phyloP scores from a whole-genome alignment of 352 stramenopile species.

The Phytophthora macrochlamydospora region DNA sequence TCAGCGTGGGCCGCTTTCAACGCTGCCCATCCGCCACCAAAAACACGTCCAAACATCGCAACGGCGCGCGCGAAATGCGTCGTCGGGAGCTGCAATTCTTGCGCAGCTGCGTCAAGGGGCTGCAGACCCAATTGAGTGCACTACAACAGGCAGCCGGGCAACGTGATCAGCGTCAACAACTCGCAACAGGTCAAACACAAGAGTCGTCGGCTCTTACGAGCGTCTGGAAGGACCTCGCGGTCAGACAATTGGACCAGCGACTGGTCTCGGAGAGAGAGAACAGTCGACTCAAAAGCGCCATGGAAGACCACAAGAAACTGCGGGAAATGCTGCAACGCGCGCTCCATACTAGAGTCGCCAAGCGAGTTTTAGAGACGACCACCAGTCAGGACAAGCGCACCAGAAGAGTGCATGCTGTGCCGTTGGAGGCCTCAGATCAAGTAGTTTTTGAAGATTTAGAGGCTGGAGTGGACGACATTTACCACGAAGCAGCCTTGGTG shows the following conservation, averaged over 20 bases:
- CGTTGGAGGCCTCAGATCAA: slow-evolving; percentile 28
- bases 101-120: slow-evolving; percentile 16
- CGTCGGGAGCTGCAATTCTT: slow-evolving; percentile 37
- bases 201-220: slow-evolving; percentile 14
- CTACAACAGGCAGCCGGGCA: slow-evolving; percentile 14
- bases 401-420: slow-evolving; percentile 29
- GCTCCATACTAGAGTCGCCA: slow-evolving; percentile 36
- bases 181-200: neutral
- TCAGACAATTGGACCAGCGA: slow-evolving; percentile 38
- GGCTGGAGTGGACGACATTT: slow-evolving; percentile 38
- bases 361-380: slow-evolving; percentile 37
- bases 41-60: slow-evolving; percentile 37
- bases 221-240: slow-evolving; percentile 36
- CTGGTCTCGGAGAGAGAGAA: slow-evolving; percentile 36
- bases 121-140: slow-evolving; percentile 23
- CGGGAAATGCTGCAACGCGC: slow-evolving; percentile 36
- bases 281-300: slow-evolving; percentile 26
- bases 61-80: slow-evolving; percentile 41
- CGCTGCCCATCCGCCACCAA: slow-evolving; percentile 21
- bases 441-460: slow-evolving; percentile 43
- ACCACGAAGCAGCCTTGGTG: slow-evolving; percentile 39
- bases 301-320: slow-evolving; percentile 39
- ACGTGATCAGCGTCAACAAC: slow-evolving; percentile 4
- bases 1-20: slow-evolving; percentile 26
- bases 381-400: slow-evolving; percentile 29